Percentiles rank a stretch among this genome's conserved stretches.
Conservation (phyloP, 495 filamentous ascomycete genomes). For the Choiromyces venosus region DNA sequence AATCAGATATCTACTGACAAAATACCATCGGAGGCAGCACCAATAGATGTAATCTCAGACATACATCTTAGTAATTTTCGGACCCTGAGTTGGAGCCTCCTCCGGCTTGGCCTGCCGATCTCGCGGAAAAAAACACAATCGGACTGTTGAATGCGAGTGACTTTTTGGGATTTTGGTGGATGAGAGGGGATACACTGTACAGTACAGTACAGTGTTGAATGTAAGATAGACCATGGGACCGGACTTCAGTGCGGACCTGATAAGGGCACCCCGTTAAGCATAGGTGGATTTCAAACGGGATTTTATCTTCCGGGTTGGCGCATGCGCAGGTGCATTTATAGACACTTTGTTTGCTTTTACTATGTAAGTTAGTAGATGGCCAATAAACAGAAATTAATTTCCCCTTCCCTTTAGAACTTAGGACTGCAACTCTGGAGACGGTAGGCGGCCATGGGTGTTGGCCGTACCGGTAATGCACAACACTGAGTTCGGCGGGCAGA, state of each 20-base stretch:
- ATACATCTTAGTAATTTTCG: background rate
- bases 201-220: too few species aligned
- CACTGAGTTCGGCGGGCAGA: too few species aligned
- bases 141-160: background rate
- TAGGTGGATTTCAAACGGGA: background rate
- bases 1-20: background rate
- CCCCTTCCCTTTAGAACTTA: background rate
- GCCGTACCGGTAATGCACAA: background rate
- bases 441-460: too few species aligned
- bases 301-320: background rate
- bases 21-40: background rate
- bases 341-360: too few species aligned
- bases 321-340: background rate
- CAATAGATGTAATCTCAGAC: background rate
- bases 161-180: background rate
- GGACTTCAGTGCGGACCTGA: background rate
- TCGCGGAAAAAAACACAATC: background rate
- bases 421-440: background rate
- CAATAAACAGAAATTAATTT: background rate
- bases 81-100: background rate
- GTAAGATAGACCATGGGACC: background rate
- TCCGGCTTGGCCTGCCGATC: background rate
- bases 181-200: background rate
- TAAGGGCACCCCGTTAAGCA: background rate
- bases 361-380: background rate